These are phyloP conservation scores for Aegle marmelos DNA, from an alignment of 345 rosid species.

Conservation along the genomic window DNA sequence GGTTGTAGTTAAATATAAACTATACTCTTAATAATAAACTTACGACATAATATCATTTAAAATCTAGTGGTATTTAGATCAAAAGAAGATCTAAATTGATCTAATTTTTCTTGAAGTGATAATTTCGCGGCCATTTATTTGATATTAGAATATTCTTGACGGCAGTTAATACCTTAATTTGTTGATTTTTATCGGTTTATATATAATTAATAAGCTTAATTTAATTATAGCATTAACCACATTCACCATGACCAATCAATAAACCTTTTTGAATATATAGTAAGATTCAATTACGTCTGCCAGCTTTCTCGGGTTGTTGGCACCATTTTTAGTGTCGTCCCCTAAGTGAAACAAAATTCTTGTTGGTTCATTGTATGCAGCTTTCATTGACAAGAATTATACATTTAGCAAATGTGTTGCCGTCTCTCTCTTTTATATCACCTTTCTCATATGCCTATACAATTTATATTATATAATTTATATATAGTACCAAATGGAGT, in stretches of 20 bases:
- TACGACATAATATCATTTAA: too few relatives aligned
- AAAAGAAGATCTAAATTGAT: too few relatives aligned
- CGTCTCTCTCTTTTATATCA: neutral
- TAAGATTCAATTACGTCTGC: neutral
- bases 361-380: neutral
- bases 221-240: neutral
- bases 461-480: too few relatives aligned
- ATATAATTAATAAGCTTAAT: too few relatives aligned
- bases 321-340: neutral
- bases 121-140: too few relatives aligned
- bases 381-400: neutral
- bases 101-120: too few relatives aligned
- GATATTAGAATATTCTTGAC: too few relatives aligned
- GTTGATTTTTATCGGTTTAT: too few relatives aligned
- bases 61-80: too few relatives aligned
- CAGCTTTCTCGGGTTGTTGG: neutral
- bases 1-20: too few relatives aligned
- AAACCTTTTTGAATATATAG: neutral
- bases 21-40: too few relatives aligned
- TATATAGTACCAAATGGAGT: neutral
- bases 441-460: neutral
- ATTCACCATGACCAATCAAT: neutral
- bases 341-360: neutral
- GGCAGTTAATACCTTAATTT: too few relatives aligned
- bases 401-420: neutral